phyloP scores from a whole-genome alignment of 1,139 yeast species.

The Lodderomyces elongisporus region DNA sequence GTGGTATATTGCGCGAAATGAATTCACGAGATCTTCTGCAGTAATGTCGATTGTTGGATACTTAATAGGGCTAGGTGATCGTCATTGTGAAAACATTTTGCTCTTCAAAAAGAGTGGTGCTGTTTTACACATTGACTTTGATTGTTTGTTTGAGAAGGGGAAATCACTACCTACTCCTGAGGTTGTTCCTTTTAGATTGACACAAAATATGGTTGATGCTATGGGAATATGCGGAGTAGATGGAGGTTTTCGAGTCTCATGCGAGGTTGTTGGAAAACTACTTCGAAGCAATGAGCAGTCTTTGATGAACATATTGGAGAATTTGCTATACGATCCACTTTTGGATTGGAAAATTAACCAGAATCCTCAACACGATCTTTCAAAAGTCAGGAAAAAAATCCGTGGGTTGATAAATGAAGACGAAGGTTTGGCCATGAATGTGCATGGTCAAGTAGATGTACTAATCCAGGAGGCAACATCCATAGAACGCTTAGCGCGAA shows the following conservation, averaged over 20 bases:
- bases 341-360: constrained; percentile 58
- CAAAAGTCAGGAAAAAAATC: constrained; percentile 71
- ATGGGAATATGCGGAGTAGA: constrained; percentile 89
- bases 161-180: constrained; percentile 75
- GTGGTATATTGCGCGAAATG: constrained; percentile 79
- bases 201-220: constrained; percentile 86
- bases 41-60: constrained; percentile 98
- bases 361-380: constrained; percentile 65
- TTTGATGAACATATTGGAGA: constrained; percentile 85
- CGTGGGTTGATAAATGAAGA: constrained; percentile 74
- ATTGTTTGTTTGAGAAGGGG: constrained; percentile 88
- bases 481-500: constrained; percentile 62
- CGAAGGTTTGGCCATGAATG: constrained; percentile 83
- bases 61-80: constrained; percentile 84
- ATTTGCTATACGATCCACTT: constrained; percentile 88
- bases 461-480: constrained; percentile 82
- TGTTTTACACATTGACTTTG: constrained; percentile 91
- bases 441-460: constrained; percentile 89
- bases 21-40: constrained; percentile 75
- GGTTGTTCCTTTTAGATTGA: constrained; percentile 87
- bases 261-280: constrained; percentile 77
- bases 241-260: constrained; percentile 78
- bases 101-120: constrained; percentile 72
- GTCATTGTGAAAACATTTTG: constrained; percentile 90
- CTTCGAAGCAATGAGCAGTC: constrained; percentile 81